Percentiles rank a stretch among this genome's conserved stretches.
Conservation (phyloP, 2,329 filamentous ascomycete genomes). For the Boeremia exigua region DNA sequence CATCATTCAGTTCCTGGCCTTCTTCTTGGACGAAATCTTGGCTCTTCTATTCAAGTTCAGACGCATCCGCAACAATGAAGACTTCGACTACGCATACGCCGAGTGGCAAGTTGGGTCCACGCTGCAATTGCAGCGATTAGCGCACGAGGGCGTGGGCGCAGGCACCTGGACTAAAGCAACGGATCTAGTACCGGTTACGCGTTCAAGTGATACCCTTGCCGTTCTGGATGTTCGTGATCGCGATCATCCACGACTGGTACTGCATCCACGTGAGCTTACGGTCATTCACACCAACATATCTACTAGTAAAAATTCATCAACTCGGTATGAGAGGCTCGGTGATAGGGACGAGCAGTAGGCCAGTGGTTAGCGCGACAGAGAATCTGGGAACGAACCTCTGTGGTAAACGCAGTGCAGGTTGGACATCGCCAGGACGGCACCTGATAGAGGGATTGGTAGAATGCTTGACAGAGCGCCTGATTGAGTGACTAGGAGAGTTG, state of each 20-base stretch:
- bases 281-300: neutral
- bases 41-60: neutral
- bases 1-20: neutral
- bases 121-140: slow-evolving; percentile 30
- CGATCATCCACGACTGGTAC: slow-evolving; percentile 4
- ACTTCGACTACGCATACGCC: slow-evolving; percentile 8
- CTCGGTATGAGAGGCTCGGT: neutral
- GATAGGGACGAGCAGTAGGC: too few relatives aligned
- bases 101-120: slow-evolving; percentile 30
- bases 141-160: slow-evolving; percentile 23
- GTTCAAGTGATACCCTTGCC: slow-evolving; percentile 10
- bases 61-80: neutral
- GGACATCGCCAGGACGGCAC: too few relatives aligned
- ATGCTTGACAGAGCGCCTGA: too few relatives aligned
- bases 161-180: slow-evolving; percentile 24
- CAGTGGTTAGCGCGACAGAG: too few relatives aligned
- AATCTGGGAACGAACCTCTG: too few relatives aligned
- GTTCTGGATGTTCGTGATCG: slow-evolving; percentile 10
- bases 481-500: too few relatives aligned
- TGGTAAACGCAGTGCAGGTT: too few relatives aligned
- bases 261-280: neutral
- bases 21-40: slow-evolving; percentile 1
- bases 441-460: too few relatives aligned
- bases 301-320: neutral
- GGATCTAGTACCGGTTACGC: slow-evolving; percentile 19